A percentile compares a stretch with the other conserved stretches of the same genome.
Conservation (phyloP, 163 green algal species). For the Picocystis sp. region DNA sequence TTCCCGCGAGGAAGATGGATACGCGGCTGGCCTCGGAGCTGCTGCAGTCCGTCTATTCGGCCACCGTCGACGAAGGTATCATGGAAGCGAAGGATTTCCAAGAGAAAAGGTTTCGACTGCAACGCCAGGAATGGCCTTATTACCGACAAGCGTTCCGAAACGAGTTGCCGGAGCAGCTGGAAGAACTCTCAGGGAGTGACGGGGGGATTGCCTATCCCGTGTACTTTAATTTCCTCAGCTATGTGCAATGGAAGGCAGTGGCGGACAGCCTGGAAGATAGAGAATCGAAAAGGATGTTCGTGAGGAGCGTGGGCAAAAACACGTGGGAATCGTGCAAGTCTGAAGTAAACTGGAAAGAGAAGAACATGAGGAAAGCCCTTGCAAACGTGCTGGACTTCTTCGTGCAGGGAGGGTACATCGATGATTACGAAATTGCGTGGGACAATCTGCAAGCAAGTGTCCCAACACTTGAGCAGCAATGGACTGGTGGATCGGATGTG, state of each 20-base stretch:
- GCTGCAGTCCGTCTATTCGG: no score
- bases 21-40: no score
- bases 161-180: no score
- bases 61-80: neutral
- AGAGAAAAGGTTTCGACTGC: conserved; percentile 19
- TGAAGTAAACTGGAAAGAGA: neutral
- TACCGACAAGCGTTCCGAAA: conserved; percentile 2
- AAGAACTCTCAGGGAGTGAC: neutral
- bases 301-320: neutral
- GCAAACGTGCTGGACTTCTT: conserved; percentile 9
- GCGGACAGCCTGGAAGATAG: conserved; percentile 4
- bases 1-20: no score
- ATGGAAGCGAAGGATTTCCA: conserved; percentile 20
- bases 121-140: conserved; percentile 21
- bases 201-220: conserved; percentile 10
- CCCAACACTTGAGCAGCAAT: neutral
- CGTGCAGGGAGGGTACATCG: conserved; percentile 17
- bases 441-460: conserved; percentile 18
- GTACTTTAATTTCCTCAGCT: conserved; percentile 19
- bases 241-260: conserved; percentile 20
- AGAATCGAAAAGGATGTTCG: conserved; percentile 2
- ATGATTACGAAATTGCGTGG: conserved; percentile 19
- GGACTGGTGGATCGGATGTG: conserved; percentile 3
- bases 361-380: no score
- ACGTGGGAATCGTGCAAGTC: neutral